A percentile compares a stretch with the other conserved stretches of the same genome.
Conservation (phyloP, 768 basidiomycete genomes). For the Mycena vulgaris region DNA sequence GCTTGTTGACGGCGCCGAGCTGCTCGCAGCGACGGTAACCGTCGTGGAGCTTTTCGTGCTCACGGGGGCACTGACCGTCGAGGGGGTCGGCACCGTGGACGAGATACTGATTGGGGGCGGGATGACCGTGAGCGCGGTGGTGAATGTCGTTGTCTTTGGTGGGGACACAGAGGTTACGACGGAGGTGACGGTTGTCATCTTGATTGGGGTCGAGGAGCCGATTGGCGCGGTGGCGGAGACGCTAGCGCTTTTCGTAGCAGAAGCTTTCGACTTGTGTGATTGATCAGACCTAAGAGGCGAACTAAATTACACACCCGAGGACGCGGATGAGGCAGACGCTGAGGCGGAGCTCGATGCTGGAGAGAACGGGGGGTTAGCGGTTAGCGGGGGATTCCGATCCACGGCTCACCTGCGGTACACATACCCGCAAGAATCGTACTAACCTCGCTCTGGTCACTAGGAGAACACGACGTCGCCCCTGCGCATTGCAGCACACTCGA, state of each 20-base stretch:
- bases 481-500: conserved; percentile 25
- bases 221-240: neutral
- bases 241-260: neutral
- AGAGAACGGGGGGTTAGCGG: neutral
- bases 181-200: neutral
- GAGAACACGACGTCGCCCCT: conserved; percentile 15
- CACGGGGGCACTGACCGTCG: neutral
- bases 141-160: too few relatives aligned
- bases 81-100: neutral
- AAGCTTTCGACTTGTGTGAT: neutral
- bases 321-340: neutral
- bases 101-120: neutral
- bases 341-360: neutral
- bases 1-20: neutral
- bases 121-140: neutral
- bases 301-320: neutral
- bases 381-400: neutral
- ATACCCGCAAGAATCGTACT: conserved; percentile 8
- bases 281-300: too few relatives aligned
- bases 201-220: neutral
- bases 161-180: neutral
- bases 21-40: neutral
- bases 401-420: conserved; percentile 19
- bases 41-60: neutral
- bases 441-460: conserved; percentile 13